A percentile compares a stretch with the other conserved stretches of the same genome.
phyloP scores from a whole-genome alignment of 1,139 yeast genomes.

The Suhomyces yuchorum region DNA sequence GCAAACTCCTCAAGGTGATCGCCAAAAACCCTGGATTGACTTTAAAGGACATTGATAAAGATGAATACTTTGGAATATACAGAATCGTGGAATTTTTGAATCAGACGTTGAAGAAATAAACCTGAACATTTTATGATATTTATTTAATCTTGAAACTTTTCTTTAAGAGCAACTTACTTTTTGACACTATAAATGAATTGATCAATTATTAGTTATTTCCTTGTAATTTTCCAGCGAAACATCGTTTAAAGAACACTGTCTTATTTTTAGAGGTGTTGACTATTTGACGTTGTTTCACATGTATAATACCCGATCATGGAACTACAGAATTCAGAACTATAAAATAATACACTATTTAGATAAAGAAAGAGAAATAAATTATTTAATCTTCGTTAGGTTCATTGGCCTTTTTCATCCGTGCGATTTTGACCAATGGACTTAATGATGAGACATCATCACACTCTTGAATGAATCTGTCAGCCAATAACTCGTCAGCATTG shows the following conservation, averaged over 20 bases:
- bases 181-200: too few relatives aligned
- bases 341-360: slow-evolving; percentile 13
- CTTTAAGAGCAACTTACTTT: too few relatives aligned
- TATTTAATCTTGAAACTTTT: too few relatives aligned
- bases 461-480: slow-evolving; percentile 68
- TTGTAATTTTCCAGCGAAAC: too few relatives aligned
- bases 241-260: too few relatives aligned
- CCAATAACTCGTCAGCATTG: slow-evolving; percentile 71
- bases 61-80: slow-evolving; percentile 31
- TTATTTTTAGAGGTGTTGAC: too few relatives aligned
- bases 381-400: slow-evolving; percentile 43
- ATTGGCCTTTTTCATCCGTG: slow-evolving; percentile 72
- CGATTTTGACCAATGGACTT: slow-evolving; percentile 87
- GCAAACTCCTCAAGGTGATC: slow-evolving; percentile 14
- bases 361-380: slow-evolving; percentile 7
- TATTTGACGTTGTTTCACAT: too few relatives aligned
- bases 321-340: not conserved
- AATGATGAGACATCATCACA: slow-evolving; percentile 76
- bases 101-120: slow-evolving; percentile 13
- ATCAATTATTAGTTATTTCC: too few relatives aligned
- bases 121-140: too few relatives aligned
- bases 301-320: too few relatives aligned
- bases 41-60: slow-evolving; percentile 12
- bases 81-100: slow-evolving; percentile 34
- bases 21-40: slow-evolving; percentile 8